phyloP scores from a whole-genome alignment of 495 filamentous ascomycete species.

The Tuber brumale region DNA sequence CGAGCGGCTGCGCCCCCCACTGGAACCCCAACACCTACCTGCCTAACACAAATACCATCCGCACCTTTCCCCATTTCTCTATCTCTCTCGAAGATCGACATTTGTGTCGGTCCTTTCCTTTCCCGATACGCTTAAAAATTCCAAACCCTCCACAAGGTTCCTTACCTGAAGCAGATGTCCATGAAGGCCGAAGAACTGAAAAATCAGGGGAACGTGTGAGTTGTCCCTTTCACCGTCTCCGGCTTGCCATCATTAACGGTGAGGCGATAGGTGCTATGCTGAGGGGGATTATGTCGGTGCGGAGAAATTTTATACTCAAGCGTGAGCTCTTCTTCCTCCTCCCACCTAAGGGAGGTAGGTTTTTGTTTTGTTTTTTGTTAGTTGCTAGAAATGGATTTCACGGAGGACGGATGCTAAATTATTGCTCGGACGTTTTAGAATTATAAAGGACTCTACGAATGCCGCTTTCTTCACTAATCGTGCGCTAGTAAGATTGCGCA shows the following conservation, averaged over 20 bases:
- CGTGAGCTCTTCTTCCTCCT: slow-evolving; percentile 50
- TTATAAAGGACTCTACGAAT: slow-evolving; percentile 57
- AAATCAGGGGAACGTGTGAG: slow-evolving; percentile 55
- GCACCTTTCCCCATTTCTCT: neutral
- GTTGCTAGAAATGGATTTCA: neutral
- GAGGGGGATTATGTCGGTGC: slow-evolving; percentile 64
- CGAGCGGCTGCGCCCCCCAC: neutral
- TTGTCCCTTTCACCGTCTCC: slow-evolving; percentile 7
- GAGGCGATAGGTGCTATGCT: slow-evolving; percentile 51
- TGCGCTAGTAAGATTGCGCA: slow-evolving; percentile 70
- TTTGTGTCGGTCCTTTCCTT: neutral
- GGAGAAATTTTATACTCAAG: slow-evolving; percentile 76
- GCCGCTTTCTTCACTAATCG: slow-evolving; percentile 76
- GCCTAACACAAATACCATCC: neutral
- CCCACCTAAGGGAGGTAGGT: slow-evolving; percentile 1
- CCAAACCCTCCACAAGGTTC: neutral
- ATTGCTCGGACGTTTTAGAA: slow-evolving; percentile 24
- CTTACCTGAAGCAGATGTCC: slow-evolving; percentile 10
- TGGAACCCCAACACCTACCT: neutral
- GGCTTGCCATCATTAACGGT: neutral
- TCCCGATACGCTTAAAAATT: neutral
- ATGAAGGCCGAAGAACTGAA: slow-evolving; percentile 47
- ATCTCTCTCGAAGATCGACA: neutral
- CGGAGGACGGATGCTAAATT: neutral
- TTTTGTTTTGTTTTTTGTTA: slow-evolving; percentile 1